Evolutionary conservation across 441 rosid genomes (phyloP), one percentile per base, ranked within the genome.

Genomic region (Capsella rubella): DNA sequence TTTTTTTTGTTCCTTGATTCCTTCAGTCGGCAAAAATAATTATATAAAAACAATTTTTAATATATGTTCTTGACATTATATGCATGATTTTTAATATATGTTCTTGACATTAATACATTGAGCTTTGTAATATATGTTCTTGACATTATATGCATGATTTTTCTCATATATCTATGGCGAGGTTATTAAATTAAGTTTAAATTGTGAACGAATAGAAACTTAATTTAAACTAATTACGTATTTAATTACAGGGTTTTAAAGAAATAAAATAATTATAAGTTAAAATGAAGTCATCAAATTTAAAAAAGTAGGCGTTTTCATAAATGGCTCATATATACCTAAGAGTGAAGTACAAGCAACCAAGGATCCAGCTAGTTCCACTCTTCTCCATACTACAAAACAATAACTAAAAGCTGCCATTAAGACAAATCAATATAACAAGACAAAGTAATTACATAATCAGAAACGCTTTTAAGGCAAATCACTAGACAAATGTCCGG

Each of bases 401-500:
- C 59, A 76, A 54, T 55, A 16, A 62, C 45, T 18, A 2, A 76
- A 69, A 63, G 64, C 16, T 61, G 39, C 57, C 69, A 74, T 42
- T 53, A 68, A 52, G 37, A 21, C 18, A 27, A 47, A 47, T 25
- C 28, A 43, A 68, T 75, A 45, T 16, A 60, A 54, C 32, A 61
- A 43, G 69, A 61, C 45, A 76, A 67, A 21, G 54, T 45, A 55
- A 46, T 37, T 69, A 47, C 66, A 46, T 55, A 39, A 63, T 63
- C 60, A 55, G 35, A 69, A 76, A 55, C 54, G 52, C 39, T 39
- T 47, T 69, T 14, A 69, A 28, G 8, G n/a, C 11, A 59, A 29
- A 51, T 60, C 64, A 47, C 46, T 16, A 13, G 79, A 76, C 79
- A 69, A 59, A 63, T 76, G 79, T 76, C 55, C 9, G 53, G 40